These are phyloP conservation scores for Globisporangium alternatum DNA, from an alignment of 352 stramenopile genomes.

Conservation along the genomic window DNA sequence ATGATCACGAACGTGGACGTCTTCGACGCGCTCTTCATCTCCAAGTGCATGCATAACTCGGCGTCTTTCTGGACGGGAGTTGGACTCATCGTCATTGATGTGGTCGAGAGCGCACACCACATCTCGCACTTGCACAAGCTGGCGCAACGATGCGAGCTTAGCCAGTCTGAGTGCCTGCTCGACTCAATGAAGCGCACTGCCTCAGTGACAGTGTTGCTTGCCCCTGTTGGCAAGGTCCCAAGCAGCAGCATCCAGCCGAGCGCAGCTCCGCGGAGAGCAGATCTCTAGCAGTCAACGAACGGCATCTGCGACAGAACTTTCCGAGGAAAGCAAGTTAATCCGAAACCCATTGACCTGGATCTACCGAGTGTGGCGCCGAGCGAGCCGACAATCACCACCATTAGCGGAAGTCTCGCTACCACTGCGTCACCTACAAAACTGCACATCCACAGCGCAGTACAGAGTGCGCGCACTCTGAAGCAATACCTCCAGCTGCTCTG, in stretches of 20 bases:
- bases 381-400: background rate
- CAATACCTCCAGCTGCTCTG: conserved; percentile 2
- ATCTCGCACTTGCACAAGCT: background rate
- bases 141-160: background rate
- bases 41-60: background rate
- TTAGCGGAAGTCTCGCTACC: background rate
- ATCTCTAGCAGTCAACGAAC: too few relatives aligned
- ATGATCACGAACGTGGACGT: background rate
- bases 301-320: background rate
- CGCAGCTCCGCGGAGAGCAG: too few relatives aligned
- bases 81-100: background rate
- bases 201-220: background rate
- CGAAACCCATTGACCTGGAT: background rate
- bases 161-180: background rate
- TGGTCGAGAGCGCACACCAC: background rate
- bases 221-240: background rate
- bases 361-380: background rate
- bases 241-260: background rate
- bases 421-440: background rate
- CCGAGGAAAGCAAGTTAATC: background rate
- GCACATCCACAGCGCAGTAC: background rate
- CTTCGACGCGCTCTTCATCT: background rate
- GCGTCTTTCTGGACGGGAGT: background rate
- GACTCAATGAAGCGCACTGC: background rate
- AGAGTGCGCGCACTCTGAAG: background rate